Conservation (phyloP, 257 asterid genomes). For the Solanum ossicruentum region DNA sequence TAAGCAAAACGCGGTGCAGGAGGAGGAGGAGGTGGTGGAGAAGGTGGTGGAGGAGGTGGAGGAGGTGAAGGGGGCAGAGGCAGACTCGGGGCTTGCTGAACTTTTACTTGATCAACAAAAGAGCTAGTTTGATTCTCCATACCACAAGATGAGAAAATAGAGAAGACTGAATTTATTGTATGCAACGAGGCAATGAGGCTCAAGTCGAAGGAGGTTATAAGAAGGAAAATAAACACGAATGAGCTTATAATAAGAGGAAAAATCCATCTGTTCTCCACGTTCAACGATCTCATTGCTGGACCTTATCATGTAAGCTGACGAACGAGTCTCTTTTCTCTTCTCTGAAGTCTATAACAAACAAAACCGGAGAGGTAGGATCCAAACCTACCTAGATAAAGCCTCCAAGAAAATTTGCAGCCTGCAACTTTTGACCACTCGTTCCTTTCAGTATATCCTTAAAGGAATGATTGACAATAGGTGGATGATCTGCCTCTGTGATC, state of each 20-base stretch:
- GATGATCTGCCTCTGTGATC: background rate
- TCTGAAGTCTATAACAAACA: background rate
- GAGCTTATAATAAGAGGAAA: slow-evolving; percentile 30
- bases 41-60: slow-evolving; percentile 1
- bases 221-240: slow-evolving; percentile 18
- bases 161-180: slow-evolving; percentile 29
- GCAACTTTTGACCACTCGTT: background rate
- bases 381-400: background rate
- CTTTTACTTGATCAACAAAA: slow-evolving; percentile 20
- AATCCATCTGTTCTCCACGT: slow-evolving; percentile 43
- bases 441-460: background rate
- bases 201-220: slow-evolving; percentile 26
- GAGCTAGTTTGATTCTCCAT: slow-evolving; percentile 11
- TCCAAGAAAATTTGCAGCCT: background rate
- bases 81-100: slow-evolving; percentile 9
- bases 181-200: slow-evolving; percentile 27
- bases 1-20: slow-evolving; percentile 41
- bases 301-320: background rate
- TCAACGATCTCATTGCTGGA: slow-evolving; percentile 24
- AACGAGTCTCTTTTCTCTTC: background rate
- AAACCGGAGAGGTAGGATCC: background rate
- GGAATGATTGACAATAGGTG: background rate
- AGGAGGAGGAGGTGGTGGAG: slow-evolving; percentile 17
- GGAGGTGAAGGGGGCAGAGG: slow-evolving; percentile 17
- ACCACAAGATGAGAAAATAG: slow-evolving; percentile 17